phyloP scores from a whole-genome alignment of 2,329 filamentous ascomycete species.

The Sclerotinia spermophila region DNA sequence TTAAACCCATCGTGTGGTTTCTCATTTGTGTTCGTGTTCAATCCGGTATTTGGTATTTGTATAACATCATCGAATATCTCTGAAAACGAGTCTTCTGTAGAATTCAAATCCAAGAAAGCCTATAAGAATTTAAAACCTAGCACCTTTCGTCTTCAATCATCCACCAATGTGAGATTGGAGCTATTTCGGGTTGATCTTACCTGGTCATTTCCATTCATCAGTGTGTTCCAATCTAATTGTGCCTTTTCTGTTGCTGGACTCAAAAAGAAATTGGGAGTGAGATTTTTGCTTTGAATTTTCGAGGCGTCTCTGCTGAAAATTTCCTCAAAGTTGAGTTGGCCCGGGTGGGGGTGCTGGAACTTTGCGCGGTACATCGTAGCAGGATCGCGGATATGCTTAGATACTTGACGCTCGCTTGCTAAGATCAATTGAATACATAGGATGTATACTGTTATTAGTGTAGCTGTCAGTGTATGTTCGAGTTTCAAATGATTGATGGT shows the following conservation, averaged over 20 bases:
- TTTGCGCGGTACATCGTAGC: background rate
- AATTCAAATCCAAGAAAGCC: background rate
- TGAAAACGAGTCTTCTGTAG: background rate
- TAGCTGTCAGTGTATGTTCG: background rate
- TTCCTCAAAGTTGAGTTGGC: background rate
- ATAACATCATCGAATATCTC: slow-evolving; percentile 2
- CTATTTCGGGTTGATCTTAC: background rate
- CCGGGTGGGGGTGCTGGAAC: background rate
- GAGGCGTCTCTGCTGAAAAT: background rate
- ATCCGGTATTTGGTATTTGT: background rate
- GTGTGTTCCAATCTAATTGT: background rate
- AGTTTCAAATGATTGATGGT: background rate
- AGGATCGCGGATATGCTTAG: background rate
- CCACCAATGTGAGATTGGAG: background rate
- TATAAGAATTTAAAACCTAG: background rate
- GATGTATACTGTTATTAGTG: background rate
- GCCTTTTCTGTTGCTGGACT: background rate
- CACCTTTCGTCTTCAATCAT: background rate
- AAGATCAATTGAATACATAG: background rate
- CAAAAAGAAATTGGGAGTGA: background rate
- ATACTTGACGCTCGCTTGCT: background rate
- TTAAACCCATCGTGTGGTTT: background rate
- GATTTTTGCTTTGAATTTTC: background rate
- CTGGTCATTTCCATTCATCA: background rate
- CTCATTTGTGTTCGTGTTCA: background rate